Percentiles rank a stretch among this genome's conserved stretches.
Evolutionary conservation across 2,329 filamentous ascomycete genomes (phyloP).

Genomic region (Paracoccidioides brasiliensis): DNA sequence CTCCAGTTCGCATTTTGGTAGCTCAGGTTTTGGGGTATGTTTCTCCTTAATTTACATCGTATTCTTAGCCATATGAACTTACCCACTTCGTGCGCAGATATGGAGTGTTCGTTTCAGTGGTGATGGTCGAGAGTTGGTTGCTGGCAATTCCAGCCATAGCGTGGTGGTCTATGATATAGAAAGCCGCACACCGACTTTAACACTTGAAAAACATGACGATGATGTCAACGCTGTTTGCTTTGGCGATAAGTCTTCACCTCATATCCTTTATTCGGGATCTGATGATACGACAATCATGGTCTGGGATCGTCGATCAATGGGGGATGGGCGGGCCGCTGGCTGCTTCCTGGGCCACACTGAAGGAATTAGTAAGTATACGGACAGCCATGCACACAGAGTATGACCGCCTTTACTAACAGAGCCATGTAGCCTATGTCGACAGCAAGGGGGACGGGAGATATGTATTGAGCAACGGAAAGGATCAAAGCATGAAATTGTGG

Average conservation of each 20-base stretch:
- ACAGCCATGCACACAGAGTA: too few relatives aligned
- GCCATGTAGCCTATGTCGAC: slow-evolving; percentile 47
- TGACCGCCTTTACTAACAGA: background rate
- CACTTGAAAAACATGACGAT: slow-evolving; percentile 63
- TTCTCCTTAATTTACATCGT: background rate
- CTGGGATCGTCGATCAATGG: slow-evolving; percentile 73
- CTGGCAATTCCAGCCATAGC: slow-evolving; percentile 64
- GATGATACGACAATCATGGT: slow-evolving; percentile 91
- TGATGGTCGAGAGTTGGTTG: slow-evolving; percentile 79
- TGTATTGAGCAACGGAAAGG: slow-evolving; percentile 85
- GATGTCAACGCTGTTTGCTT: slow-evolving; percentile 97
- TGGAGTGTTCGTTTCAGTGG: slow-evolving; percentile 90
- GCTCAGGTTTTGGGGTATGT: slow-evolving; percentile 34
- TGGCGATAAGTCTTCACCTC: slow-evolving; percentile 73
- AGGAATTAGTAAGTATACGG: slow-evolving; percentile 4
- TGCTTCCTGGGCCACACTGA: slow-evolving; percentile 53
- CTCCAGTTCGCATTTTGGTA: slow-evolving; percentile 24
- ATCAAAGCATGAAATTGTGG: slow-evolving; percentile 97
- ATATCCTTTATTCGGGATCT: slow-evolving; percentile 90
- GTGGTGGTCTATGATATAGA: slow-evolving; percentile 92
- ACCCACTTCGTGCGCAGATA: slow-evolving; percentile 38
- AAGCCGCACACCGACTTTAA: slow-evolving; percentile 57
- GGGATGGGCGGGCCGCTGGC: slow-evolving; percentile 47
- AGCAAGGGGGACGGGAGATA: slow-evolving; percentile 84
- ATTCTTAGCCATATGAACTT: background rate